Evolutionary conservation across 768 basidiomycete genomes (phyloP).

Genomic region (Neoboletus magnificus): DNA sequence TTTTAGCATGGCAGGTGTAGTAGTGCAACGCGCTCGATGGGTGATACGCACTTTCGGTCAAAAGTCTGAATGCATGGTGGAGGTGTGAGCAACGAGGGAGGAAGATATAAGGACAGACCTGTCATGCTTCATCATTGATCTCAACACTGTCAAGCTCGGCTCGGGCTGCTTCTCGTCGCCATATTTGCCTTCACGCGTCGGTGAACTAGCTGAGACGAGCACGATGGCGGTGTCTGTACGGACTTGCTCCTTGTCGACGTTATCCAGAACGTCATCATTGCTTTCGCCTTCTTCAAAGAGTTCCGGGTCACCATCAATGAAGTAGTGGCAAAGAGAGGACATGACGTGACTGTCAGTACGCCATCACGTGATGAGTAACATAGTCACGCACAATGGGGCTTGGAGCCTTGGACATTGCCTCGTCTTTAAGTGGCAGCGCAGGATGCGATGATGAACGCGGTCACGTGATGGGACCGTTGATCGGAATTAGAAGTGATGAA

Average conservation of each 20-base stretch:
- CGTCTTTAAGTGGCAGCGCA: constrained; percentile 1
- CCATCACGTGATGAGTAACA: no score
- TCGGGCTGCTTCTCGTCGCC: constrained; percentile 1
- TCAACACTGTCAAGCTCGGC: not conserved
- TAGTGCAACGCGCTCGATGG: not conserved
- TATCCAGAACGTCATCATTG: constrained; percentile 20
- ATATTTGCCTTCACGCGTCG: not conserved
- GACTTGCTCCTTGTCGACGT: constrained; percentile 19
- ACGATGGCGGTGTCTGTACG: constrained; percentile 5
- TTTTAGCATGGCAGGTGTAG: constrained; percentile 36
- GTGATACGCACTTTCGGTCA: constrained; percentile 23
- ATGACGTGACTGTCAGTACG: no score
- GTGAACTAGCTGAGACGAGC: constrained; percentile 17
- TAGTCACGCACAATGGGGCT: no score
- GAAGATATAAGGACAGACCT: constrained; percentile 5
- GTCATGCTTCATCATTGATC: constrained; percentile 11
- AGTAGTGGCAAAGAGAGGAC: not conserved
- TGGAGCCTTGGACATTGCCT: no score
- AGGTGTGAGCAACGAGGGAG: not conserved
- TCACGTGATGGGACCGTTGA: constrained; percentile 8
- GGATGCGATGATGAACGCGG: not conserved
- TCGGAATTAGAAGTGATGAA: no score
- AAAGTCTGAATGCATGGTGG: constrained; percentile 11
- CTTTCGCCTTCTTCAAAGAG: constrained; percentile 6
- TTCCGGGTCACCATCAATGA: constrained; percentile 19